Evolutionary conservation across 495 filamentous ascomycete species (phyloP), one percentile per base, ranked within the genome.

Genomic region (Friedmanniomyces simplex): DNA sequence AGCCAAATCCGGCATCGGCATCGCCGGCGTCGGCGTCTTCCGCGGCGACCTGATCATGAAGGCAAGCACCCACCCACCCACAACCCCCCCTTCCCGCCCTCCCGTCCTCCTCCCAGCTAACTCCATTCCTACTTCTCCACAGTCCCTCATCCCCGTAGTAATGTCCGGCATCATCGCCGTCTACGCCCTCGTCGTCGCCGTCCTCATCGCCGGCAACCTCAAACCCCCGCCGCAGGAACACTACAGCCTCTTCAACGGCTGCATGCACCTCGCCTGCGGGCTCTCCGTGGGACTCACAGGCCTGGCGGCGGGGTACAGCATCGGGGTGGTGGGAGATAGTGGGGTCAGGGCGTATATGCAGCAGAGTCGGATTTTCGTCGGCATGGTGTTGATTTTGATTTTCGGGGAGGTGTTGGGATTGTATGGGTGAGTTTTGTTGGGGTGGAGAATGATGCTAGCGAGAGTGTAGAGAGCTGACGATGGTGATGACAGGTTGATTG

Each of bases 161-260:
- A 99, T 99, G 93, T 94, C 93, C 68, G 93, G 93, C 79, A 99
- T 99, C 68, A 89, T 99, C 63, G 93, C 93, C 36, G 94, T 99
- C 62, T 99, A 99, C 74, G 83, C 90, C 36, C 87, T 99, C 46
- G 93, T 99, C 61, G 88, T 99, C 61, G 83, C 91, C 18, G 93
- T 99, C 65, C 79, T 99, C 32, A 97, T 97, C 68, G 86, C 89
- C 16, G 82, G 85, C 64, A 87, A 91, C 63, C 79, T 96, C 68
- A 75, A 73, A 7, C 87, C 89, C 10, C 81, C 84, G 20, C 75
- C 78, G 41, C 64, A 66, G 1, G 68, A 79, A 51, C 72, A 77
- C 62, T 91, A 91, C 71, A 86, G 81, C 59, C 80, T 96, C 59
- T 98, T 91, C 72, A 85, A 81, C 58, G 89, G 89, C 22, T 96